These are phyloP conservation scores for Penicillium mononematosum DNA, from an alignment of 495 filamentous ascomycete species.

Conservation along the genomic window DNA sequence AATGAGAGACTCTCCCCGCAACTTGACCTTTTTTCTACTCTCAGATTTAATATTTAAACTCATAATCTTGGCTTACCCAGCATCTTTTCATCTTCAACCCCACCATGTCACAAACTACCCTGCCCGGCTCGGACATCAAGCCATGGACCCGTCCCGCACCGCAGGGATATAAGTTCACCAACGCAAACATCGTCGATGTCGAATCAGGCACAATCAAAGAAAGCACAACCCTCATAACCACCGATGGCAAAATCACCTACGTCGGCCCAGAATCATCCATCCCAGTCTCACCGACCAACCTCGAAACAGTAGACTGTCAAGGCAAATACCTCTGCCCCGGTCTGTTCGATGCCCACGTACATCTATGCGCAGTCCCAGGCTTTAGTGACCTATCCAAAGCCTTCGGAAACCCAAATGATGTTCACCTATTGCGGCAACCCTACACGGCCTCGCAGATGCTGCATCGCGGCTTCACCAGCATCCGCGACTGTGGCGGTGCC, in stretches of 20 bases:
- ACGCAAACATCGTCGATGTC: slow-evolving; percentile 40
- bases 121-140: slow-evolving; percentile 32
- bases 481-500: slow-evolving; percentile 54
- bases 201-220: slow-evolving; percentile 26
- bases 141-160: slow-evolving; percentile 34
- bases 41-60: neutral
- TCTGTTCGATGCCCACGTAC: slow-evolving; percentile 58
- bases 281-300: slow-evolving; percentile 11
- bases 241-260: slow-evolving; percentile 21
- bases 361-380: slow-evolving; percentile 47
- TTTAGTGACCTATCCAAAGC: slow-evolving; percentile 29
- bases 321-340: slow-evolving; percentile 52
- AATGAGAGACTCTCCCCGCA: neutral
- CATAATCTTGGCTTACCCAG: neutral
- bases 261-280: slow-evolving; percentile 16
- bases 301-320: slow-evolving; percentile 36
- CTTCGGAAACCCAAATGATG: slow-evolving; percentile 30
- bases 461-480: slow-evolving; percentile 52
- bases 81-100: neutral
- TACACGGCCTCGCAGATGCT: slow-evolving; percentile 50
- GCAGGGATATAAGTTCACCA: slow-evolving; percentile 31
- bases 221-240: slow-evolving; percentile 19
- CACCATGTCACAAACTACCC: slow-evolving; percentile 13
- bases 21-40: neutral
- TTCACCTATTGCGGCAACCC: slow-evolving; percentile 42